phyloP scores from a whole-genome alignment of 768 basidiomycete genomes.

The Suillus tomentosus region DNA sequence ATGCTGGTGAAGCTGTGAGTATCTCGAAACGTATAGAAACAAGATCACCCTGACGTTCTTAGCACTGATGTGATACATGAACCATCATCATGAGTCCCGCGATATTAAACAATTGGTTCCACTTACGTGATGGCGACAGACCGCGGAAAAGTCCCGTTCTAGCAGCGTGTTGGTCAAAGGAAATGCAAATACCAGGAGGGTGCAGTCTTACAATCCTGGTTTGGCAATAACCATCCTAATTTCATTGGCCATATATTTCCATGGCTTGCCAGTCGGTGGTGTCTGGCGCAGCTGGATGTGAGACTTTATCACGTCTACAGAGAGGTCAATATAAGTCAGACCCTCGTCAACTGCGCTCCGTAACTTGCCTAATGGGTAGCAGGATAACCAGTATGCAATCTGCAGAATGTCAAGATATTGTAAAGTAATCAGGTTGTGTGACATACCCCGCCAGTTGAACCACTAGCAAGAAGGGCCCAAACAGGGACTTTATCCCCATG shows the following conservation, averaged over 20 bases:
- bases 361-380: slow-evolving; percentile 76
- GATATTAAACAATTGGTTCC: background rate
- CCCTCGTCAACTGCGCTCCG: background rate
- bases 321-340: background rate
- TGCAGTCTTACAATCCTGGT: slow-evolving; percentile 64
- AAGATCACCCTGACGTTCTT: slow-evolving; percentile 48
- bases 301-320: slow-evolving; percentile 85
- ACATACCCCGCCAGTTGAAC: slow-evolving; percentile 80
- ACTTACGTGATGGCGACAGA: slow-evolving; percentile 74
- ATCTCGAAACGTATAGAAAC: background rate
- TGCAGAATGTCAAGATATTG: slow-evolving; percentile 27
- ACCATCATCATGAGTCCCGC: background rate
- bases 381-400: slow-evolving; percentile 92
- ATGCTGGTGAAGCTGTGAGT: slow-evolving; percentile 51
- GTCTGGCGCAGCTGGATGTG: slow-evolving; percentile 77
- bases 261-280: slow-evolving; percentile 74
- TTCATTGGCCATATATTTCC: slow-evolving; percentile 76
- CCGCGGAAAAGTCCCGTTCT: slow-evolving; percentile 73
- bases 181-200: background rate
- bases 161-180: background rate
- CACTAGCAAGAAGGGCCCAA: slow-evolving; percentile 83
- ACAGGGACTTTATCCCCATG: slow-evolving; percentile 76
- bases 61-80: slow-evolving; percentile 46
- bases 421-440: slow-evolving; percentile 5
- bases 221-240: slow-evolving; percentile 66